Evolutionary conservation across 768 basidiomycete species (phyloP).

Genomic region (Phanerochaete sordida): DNA sequence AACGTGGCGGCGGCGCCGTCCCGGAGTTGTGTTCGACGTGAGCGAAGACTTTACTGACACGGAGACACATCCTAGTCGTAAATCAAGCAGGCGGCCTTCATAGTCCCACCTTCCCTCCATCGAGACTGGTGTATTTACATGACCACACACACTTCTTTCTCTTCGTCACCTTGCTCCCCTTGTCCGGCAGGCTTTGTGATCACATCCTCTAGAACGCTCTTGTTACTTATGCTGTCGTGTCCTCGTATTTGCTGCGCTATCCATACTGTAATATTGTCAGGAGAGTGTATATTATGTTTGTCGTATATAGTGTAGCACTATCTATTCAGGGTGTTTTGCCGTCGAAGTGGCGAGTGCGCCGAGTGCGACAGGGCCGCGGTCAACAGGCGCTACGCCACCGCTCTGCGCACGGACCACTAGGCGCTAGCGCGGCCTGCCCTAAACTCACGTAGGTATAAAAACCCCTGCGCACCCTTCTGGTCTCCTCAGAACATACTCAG

Average conservation of each 20-base stretch:
- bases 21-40: slow-evolving; percentile 32
- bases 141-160: too few species aligned
- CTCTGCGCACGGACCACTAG: slow-evolving; percentile 6
- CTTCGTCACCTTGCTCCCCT: too few species aligned
- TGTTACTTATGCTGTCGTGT: slow-evolving; percentile 1
- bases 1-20: slow-evolving; percentile 23
- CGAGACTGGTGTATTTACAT: too few species aligned
- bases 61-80: slow-evolving; percentile 5
- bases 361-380: too few species aligned
- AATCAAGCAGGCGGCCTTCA: background rate
- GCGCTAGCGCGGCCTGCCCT: slow-evolving; percentile 14
- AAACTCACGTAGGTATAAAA: slow-evolving; percentile 16
- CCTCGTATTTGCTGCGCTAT: background rate
- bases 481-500: slow-evolving; percentile 71
- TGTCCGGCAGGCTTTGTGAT: background rate
- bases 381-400: too few species aligned
- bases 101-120: background rate
- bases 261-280: background rate
- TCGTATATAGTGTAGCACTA: background rate
- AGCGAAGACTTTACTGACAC: slow-evolving; percentile 24
- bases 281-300: slow-evolving; percentile 1
- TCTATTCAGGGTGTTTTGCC: background rate
- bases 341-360: background rate
- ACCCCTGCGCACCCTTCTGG: slow-evolving; percentile 8
- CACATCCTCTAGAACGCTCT: background rate